A percentile compares a stretch with the other conserved stretches of the same genome.
Conservation (phyloP, 1,284 basidiomycete species). For the Cystobasidium pallidum region DNA sequence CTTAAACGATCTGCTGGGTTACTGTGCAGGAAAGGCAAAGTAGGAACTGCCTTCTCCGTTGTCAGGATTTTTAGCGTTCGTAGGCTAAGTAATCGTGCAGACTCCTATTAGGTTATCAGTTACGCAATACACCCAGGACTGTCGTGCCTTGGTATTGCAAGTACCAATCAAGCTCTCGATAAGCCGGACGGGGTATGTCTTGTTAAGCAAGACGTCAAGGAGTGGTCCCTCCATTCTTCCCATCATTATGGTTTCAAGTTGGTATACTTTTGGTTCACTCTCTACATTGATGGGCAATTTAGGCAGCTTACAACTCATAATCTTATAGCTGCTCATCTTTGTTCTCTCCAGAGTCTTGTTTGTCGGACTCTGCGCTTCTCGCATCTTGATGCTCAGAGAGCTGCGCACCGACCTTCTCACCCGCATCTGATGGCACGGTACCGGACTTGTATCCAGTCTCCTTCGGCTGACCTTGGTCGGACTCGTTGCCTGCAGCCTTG, state of each 20-base stretch:
- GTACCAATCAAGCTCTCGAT: no score
- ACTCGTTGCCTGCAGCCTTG: slow-evolving; percentile 8
- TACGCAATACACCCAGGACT: no score
- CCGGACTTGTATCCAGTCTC: slow-evolving; percentile 15
- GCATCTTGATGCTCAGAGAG: slow-evolving; percentile 14
- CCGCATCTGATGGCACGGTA: neutral
- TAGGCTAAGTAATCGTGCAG: no score
- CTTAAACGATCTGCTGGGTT: no score
- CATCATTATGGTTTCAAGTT: neutral
- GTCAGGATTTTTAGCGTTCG: no score
- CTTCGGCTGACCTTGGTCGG: neutral
- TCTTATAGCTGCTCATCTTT: slow-evolving; percentile 23
- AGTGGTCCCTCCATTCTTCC: no score
- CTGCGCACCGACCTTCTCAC: slow-evolving; percentile 7
- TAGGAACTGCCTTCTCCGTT: no score
- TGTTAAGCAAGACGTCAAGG: no score
- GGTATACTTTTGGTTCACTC: neutral
- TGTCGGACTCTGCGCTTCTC: neutral
- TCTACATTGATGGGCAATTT: neutral
- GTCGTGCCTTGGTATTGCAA: no score
- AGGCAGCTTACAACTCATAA: neutral
- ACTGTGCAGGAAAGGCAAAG: no score
- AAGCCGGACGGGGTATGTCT: no score
- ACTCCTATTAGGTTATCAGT: no score
- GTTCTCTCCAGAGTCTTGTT: slow-evolving; percentile 8